A percentile compares a stretch with the other conserved stretches of the same genome.
Conservation (phyloP, 495 filamentous ascomycete species). For the Penicillium macrosclerotiorum region DNA sequence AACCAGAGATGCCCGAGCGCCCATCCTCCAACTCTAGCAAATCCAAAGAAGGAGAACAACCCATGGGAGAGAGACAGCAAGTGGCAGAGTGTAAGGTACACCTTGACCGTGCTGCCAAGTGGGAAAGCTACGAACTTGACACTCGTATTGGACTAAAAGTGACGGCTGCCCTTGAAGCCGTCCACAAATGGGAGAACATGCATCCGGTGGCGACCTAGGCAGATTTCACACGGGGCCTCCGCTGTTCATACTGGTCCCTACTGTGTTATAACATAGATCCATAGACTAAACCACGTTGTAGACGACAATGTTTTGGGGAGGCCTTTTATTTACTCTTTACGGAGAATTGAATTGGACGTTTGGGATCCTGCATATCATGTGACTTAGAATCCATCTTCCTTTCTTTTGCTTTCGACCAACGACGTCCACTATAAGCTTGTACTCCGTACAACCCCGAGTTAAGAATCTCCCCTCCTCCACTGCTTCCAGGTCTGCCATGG, state of each 20-base stretch:
- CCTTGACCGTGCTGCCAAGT: conserved; percentile 74
- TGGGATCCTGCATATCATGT: conserved; percentile 15
- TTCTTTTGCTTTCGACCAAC: too few relatives aligned
- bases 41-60: conserved; percentile 9
- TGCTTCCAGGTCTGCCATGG: not conserved
- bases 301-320: not conserved
- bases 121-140: conserved; percentile 87
- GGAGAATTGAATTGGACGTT: not conserved
- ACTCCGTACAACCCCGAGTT: not conserved
- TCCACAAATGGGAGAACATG: conserved; percentile 61
- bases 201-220: conserved; percentile 19
- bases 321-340: not conserved
- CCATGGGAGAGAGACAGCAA: conserved; percentile 46
- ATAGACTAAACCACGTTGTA: conserved; percentile 6
- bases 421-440: too few relatives aligned
- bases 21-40: conserved; percentile 3
- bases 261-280: conserved; percentile 6
- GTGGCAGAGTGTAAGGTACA: conserved; percentile 67
- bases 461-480: not conserved
- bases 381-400: too few relatives aligned
- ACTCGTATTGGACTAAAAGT: conserved; percentile 82
- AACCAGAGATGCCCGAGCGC: too few relatives aligned
- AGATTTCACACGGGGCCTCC: not conserved
- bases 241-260: conserved; percentile 5
- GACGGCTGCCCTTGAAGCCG: conserved; percentile 72